A percentile compares a stretch with the other conserved stretches of the same genome.
Conservation (phyloP, 1,284 basidiomycete species). For the Apiotrichum veenhuisii region DNA sequence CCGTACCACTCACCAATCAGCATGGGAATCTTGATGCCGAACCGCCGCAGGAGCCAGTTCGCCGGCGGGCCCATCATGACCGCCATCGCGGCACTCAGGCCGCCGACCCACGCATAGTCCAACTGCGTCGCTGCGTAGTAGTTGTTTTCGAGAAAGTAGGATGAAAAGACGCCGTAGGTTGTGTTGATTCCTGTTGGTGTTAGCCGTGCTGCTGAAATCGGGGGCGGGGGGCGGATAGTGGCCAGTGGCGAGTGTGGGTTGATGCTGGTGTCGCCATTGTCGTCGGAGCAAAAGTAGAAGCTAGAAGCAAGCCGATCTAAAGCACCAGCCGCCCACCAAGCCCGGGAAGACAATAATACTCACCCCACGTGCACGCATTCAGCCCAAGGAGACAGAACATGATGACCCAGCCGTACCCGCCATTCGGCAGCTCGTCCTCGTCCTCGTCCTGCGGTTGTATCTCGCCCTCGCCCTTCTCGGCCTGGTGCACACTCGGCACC, state of each 20-base stretch:
- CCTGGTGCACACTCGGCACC: neutral
- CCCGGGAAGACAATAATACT: slow-evolving; percentile 3
- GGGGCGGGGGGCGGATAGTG: too few species aligned
- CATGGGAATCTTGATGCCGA: slow-evolving; percentile 44
- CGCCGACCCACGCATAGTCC: slow-evolving; percentile 51
- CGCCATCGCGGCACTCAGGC: slow-evolving; percentile 44
- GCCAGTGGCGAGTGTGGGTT: too few species aligned
- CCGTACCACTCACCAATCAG: slow-evolving; percentile 32
- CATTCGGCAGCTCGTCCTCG: slow-evolving; percentile 13
- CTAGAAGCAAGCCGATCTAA: slow-evolving; percentile 16
- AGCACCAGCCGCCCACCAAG: neutral
- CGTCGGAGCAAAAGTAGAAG: too few species aligned
- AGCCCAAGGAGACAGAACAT: slow-evolving; percentile 38
- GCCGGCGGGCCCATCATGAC: slow-evolving; percentile 46
- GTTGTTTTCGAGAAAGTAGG: slow-evolving; percentile 49
- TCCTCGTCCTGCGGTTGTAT: neutral
- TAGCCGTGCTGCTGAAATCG: too few species aligned
- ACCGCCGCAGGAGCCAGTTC: slow-evolving; percentile 40
- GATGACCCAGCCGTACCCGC: slow-evolving; percentile 52
- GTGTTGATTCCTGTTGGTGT: slow-evolving; percentile 35
- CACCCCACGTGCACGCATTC: slow-evolving; percentile 44
- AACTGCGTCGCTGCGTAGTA: slow-evolving; percentile 48
- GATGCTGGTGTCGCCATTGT: too few species aligned
- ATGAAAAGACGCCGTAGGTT: slow-evolving; percentile 51
- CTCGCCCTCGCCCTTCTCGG: neutral